Percentiles rank a stretch among this genome's conserved stretches.
These are phyloP conservation scores for Paracamarosporium sp. DNA, from an alignment of 2,329 filamentous ascomycete genomes.

Conservation along the genomic window DNA sequence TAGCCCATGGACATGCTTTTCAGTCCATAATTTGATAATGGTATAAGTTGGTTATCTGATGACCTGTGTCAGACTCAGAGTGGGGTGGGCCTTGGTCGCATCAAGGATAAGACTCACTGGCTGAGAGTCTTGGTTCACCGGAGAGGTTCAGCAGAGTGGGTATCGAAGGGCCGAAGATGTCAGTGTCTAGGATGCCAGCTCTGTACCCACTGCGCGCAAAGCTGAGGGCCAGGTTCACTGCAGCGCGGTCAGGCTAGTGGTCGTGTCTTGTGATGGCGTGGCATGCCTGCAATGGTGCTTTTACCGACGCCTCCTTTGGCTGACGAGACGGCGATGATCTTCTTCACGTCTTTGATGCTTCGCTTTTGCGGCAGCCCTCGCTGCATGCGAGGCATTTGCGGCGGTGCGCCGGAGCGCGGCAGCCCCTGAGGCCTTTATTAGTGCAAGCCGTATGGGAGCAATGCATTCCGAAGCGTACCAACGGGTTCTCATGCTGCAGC, in stretches of 20 bases:
- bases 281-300: slow-evolving; percentile 82
- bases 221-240: slow-evolving; percentile 81
- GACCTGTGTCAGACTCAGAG: slow-evolving; percentile 10
- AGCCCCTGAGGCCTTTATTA: slow-evolving; percentile 68
- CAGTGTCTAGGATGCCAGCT: slow-evolving; percentile 89
- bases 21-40: slow-evolving; percentile 91
- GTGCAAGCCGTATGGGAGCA: not conserved
- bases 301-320: slow-evolving; percentile 99
- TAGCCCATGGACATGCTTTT: slow-evolving; percentile 99
- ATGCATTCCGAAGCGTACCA: slow-evolving; percentile 61
- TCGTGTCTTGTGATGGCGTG: not conserved
- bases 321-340: slow-evolving; percentile 95
- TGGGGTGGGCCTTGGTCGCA: not conserved
- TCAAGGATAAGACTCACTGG: slow-evolving; percentile 60
- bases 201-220: slow-evolving; percentile 83
- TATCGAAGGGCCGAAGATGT: slow-evolving; percentile 96
- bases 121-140: slow-evolving; percentile 77
- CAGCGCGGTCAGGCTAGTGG: slow-evolving; percentile 6
- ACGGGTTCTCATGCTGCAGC: slow-evolving; percentile 82
- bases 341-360: slow-evolving; percentile 82
- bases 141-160: slow-evolving; percentile 86
- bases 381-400: slow-evolving; percentile 75
- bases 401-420: slow-evolving; percentile 73
- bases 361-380: slow-evolving; percentile 81
- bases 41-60: slow-evolving; percentile 79